Base-by-base conservation (phyloP, 1,284 basidiomycete species). In the Takashimella koratensis region DNA sequence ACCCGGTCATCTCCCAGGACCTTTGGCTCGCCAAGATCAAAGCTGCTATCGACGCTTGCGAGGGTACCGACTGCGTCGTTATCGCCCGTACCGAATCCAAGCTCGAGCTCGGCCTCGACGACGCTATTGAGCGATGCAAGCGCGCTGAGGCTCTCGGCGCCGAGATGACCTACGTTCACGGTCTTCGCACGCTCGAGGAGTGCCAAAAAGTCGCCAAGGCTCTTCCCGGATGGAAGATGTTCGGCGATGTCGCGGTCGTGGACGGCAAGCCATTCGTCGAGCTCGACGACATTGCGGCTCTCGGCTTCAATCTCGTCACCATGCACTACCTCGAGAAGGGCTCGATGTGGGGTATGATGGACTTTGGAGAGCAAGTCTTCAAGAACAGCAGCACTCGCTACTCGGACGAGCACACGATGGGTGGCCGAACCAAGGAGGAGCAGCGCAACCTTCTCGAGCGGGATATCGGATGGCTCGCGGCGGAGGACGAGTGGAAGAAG, bases 191-290 rank as follows among this genome's bases (percentile, higher is more conserved):
- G 27, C 51, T 52, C 45, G 51, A 52, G 19, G 51, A 52, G 30
- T 52, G 51, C 20, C 43, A 47, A 24, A 52, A 52, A 43, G 51
- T 52, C 20, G 51, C 51, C 30, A 52, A 52, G 20, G 51, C 43
- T 39, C 51, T 52, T 8, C 51, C 51, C 22, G 51, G 51, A 52
- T 52, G 51, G 51, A 52, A 52, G 51, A 52, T 52, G 51, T 52
- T 52, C 45, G 51, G 51, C 30, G 51, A 52, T 42, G 51, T 52
- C 45, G 51, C 51, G 23, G 39, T 27, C 13, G 16, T 47, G 26
- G 45, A 52, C 51, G 51, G 51, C 51, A 52, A 52, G 45, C 51
- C 51, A 47, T 52, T 52, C 45, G 51, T 52, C 23, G 51, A 52
- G 30, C 51, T 52, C 51, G 51, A 52, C 6, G 51, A 52, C 51